phyloP scores from a whole-genome alignment of 2,329 filamentous ascomycete genomes.

The Fusarium coffeatum region DNA sequence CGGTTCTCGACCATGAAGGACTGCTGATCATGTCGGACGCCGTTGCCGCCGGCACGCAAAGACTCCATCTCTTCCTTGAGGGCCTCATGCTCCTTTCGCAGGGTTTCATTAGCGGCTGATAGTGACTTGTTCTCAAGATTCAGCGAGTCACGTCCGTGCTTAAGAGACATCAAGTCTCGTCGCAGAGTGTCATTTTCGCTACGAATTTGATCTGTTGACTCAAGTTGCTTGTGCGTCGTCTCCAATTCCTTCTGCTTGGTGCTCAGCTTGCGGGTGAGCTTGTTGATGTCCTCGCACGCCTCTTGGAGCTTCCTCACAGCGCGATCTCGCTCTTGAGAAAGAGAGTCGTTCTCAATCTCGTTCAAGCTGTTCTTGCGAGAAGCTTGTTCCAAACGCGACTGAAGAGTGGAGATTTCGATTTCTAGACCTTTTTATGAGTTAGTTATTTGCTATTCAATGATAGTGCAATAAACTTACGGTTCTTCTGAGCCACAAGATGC shows the following conservation, averaged over 20 bases:
- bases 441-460: not conserved
- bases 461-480: slow-evolving; percentile 58
- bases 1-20: slow-evolving; percentile 59
- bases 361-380: slow-evolving; percentile 71
- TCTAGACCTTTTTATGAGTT: slow-evolving; percentile 62
- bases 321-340: slow-evolving; percentile 73
- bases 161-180: slow-evolving; percentile 56
- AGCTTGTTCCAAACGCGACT: slow-evolving; percentile 70
- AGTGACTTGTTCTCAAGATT: slow-evolving; percentile 57
- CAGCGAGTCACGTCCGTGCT: slow-evolving; percentile 53
- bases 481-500: slow-evolving; percentile 64
- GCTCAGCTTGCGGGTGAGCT: slow-evolving; percentile 58
- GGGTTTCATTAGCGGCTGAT: slow-evolving; percentile 54
- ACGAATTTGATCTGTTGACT: slow-evolving; percentile 55
- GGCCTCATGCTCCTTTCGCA: slow-evolving; percentile 52
- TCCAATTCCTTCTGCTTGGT: slow-evolving; percentile 57
- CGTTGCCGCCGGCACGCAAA: slow-evolving; percentile 56
- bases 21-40: slow-evolving; percentile 57
- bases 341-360: slow-evolving; percentile 71
- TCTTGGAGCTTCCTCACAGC: slow-evolving; percentile 71
- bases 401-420: slow-evolving; percentile 68
- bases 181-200: slow-evolving; percentile 55
- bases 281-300: slow-evolving; percentile 68
- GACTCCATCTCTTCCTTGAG: slow-evolving; percentile 56
- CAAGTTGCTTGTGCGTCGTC: slow-evolving; percentile 56